These are phyloP conservation scores for Aspergillus amoenus DNA, from an alignment of 2,329 filamentous ascomycete species.

Conservation along the genomic window DNA sequence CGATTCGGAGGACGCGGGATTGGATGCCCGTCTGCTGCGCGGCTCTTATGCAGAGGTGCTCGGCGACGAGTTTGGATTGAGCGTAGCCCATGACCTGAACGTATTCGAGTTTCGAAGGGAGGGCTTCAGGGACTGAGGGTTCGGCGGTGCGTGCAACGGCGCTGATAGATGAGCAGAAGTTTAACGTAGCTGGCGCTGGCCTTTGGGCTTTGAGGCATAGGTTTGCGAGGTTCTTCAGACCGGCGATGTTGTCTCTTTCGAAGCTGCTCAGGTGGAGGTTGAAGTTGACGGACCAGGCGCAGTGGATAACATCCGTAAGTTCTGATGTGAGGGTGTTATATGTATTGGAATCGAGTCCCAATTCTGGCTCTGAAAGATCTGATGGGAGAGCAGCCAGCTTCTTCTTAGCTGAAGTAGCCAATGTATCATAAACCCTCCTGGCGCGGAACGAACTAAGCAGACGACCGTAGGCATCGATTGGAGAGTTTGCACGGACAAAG, in stretches of 20 bases:
- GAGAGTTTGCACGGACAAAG: constrained; percentile 52
- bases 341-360: constrained; percentile 48
- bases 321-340: constrained; percentile 45
- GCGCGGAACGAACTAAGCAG: constrained; percentile 45
- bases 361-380: constrained; percentile 45
- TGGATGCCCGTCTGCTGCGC: constrained; percentile 14
- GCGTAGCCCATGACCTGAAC: constrained; percentile 46
- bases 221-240: constrained; percentile 45
- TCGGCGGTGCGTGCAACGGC: constrained; percentile 36
- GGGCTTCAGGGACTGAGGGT: constrained; percentile 33
- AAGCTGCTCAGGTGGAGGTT: constrained; percentile 57
- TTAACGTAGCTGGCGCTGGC: constrained; percentile 40
- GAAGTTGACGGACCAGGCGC: constrained; percentile 68
- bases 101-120: constrained; percentile 33
- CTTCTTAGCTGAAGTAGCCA: constrained; percentile 17
- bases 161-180: constrained; percentile 54
- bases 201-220: constrained; percentile 35
- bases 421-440: constrained; percentile 32
- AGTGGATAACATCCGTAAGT: constrained; percentile 58
- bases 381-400: constrained; percentile 52
- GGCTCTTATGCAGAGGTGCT: constrained; percentile 31
- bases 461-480: constrained; percentile 44
- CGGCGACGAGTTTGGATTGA: constrained; percentile 38
- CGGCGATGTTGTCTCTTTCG: constrained; percentile 52
- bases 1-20: constrained; percentile 33